These are phyloP conservation scores for Tothia fuscella DNA, from an alignment of 2,329 filamentous ascomycete genomes.

Conservation along the genomic window DNA sequence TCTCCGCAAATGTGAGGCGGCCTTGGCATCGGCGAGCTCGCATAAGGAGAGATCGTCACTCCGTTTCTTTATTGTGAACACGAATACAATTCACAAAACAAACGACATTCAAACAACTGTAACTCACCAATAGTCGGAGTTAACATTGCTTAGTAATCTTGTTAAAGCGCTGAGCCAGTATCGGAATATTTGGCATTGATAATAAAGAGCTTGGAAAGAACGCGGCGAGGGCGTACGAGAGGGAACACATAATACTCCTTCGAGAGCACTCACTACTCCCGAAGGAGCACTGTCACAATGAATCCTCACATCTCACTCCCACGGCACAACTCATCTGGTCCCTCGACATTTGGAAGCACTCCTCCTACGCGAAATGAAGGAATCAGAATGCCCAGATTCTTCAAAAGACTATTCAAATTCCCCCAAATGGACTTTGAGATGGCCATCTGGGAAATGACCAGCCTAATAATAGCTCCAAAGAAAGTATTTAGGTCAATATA, in stretches of 20 bases:
- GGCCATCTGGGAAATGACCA: conserved; percentile 62
- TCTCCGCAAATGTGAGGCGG: no score
- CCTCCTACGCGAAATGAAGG: conserved; percentile 38
- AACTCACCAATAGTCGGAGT: no score
- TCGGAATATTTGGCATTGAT: no score
- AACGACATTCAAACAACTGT: no score
- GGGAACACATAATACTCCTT: not conserved
- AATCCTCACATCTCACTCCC: conserved; percentile 50
- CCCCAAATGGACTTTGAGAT: conserved; percentile 66
- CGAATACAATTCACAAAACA: no score
- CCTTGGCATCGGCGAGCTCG: no score
- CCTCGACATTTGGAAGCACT: conserved; percentile 38
- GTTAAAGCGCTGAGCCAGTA: no score
- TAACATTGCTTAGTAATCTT: no score
- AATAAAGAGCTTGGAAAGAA: not conserved
- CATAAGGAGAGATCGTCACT: no score
- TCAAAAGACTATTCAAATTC: conserved; percentile 59
- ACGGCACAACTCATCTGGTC: conserved; percentile 39
- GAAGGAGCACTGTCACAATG: conserved; percentile 21
- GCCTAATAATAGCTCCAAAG: conserved; percentile 54
- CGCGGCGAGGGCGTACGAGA: not conserved
- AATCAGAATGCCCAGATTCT: conserved; percentile 45
- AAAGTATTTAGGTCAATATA: conserved; percentile 62
- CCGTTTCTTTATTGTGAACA: no score
- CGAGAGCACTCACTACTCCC: not conserved